Conservation (phyloP, 2,329 filamentous ascomycete species). For the Fusarium sp. region DNA sequence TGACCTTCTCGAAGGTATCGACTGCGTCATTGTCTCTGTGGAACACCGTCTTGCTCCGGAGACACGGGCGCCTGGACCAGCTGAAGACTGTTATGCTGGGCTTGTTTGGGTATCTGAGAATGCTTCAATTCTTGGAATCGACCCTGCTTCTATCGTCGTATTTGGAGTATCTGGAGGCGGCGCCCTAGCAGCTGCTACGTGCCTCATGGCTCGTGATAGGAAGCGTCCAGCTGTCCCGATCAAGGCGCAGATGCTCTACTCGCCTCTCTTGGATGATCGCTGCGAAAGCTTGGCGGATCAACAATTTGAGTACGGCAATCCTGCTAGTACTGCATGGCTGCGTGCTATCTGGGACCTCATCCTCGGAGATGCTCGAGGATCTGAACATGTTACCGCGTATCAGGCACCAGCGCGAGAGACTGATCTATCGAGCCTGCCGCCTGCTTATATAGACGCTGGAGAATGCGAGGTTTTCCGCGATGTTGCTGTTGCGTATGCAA, state of each 20-base stretch:
- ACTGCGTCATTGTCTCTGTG: conserved; percentile 4
- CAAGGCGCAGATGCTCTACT: conserved; percentile 20
- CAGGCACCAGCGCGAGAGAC: background rate
- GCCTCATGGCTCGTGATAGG: conserved; percentile 13
- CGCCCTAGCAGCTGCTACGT: conserved; percentile 6
- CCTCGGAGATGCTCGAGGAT: background rate
- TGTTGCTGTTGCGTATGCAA: conserved; percentile 5
- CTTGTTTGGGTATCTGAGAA: conserved; percentile 10
- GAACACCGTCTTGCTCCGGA: conserved; percentile 12
- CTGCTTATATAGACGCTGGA: conserved; percentile 4
- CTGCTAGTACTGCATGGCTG: conserved; percentile 2
- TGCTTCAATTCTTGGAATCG: background rate
- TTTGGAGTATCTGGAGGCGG: conserved; percentile 14
- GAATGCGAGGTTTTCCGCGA: conserved; percentile 14
- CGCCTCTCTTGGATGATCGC: conserved; percentile 4
- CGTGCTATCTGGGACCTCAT: conserved; percentile 17
- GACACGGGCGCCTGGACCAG: background rate
- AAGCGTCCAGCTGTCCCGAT: background rate
- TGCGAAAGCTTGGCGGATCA: conserved; percentile 9
- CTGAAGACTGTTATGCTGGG: conserved; percentile 8
- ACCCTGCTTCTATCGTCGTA: background rate
- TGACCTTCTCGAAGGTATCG: background rate
- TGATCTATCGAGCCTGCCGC: background rate
- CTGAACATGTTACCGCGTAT: background rate
- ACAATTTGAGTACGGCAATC: conserved; percentile 15